Percentiles rank a stretch among this genome's conserved stretches.
Conservation (phyloP, 257 asterid genomes). For the Rehmannia glutinosa region DNA sequence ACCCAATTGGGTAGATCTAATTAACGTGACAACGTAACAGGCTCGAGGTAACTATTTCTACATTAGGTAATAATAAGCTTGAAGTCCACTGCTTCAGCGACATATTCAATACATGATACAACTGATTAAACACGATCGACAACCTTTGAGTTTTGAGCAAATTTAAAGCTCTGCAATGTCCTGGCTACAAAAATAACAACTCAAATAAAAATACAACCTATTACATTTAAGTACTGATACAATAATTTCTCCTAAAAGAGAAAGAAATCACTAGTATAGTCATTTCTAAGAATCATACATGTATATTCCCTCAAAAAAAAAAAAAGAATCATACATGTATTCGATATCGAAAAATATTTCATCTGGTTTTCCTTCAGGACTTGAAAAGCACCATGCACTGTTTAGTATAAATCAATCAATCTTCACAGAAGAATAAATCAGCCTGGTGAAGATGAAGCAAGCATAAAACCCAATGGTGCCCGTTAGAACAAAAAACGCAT, state of each 20-base stretch:
- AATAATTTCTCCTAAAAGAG: neutral
- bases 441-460: constrained; percentile 79
- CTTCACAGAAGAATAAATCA: constrained; percentile 79
- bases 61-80: neutral
- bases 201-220: neutral
- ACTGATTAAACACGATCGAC: neutral
- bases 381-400: no score
- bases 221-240: neutral
- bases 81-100: neutral
- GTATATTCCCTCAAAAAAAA: no score
- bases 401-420: constrained; percentile 54
- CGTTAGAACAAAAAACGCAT: constrained; percentile 64
- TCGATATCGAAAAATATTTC: neutral
- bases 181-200: constrained; percentile 11
- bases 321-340: no score
- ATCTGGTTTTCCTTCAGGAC: neutral
- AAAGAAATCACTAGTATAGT: neutral
- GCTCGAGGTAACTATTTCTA: no score
- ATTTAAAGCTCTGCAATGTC: neutral
- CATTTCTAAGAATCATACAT: constrained; percentile 10
- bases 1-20: no score
- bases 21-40: no score
- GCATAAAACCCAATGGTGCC: constrained; percentile 79
- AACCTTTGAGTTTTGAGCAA: constrained; percentile 12
- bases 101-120: neutral